Evolutionary conservation across 1,284 basidiomycete genomes (phyloP).

Genomic region (Kalmanozyma brasiliensis): DNA sequence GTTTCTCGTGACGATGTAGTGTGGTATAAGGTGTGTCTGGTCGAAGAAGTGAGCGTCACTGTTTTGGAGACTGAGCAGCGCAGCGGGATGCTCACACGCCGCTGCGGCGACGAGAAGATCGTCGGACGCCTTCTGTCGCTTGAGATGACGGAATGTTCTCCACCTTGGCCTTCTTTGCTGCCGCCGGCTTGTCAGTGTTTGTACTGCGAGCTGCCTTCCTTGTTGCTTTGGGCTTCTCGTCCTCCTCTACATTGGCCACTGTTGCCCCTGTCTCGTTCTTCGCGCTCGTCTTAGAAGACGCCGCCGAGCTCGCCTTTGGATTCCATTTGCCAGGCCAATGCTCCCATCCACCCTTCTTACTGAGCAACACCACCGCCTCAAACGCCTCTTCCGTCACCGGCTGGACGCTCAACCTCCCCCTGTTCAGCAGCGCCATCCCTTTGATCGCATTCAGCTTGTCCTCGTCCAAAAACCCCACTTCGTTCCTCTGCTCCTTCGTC

Average conservation of each 20-base stretch:
- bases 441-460: constrained; percentile 68
- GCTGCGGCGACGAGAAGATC: constrained; percentile 28
- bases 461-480: constrained; percentile 62
- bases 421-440: constrained; percentile 83
- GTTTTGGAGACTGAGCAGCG: too few species aligned
- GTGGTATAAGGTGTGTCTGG: too few species aligned
- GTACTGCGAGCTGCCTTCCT: not conserved
- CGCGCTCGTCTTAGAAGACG: not conserved
- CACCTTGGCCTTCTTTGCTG: constrained; percentile 16
- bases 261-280: not conserved
- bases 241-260: constrained; percentile 1
- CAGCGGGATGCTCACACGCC: constrained; percentile 2
- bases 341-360: constrained; percentile 75
- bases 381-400: constrained; percentile 79
- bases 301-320: constrained; percentile 10
- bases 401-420: constrained; percentile 86
- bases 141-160: not conserved
- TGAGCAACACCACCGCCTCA: constrained; percentile 76
- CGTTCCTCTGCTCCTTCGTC: constrained; percentile 74
- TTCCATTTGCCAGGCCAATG: constrained; percentile 61
- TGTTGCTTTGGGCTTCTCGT: not conserved
- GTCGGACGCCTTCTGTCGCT: constrained; percentile 14
- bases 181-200: constrained; percentile 2
- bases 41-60: too few species aligned
- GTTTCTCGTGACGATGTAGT: too few species aligned